These are phyloP conservation scores for Ogataea ramenticola DNA, from an alignment of 805 yeast genomes.

Conservation along the genomic window DNA sequence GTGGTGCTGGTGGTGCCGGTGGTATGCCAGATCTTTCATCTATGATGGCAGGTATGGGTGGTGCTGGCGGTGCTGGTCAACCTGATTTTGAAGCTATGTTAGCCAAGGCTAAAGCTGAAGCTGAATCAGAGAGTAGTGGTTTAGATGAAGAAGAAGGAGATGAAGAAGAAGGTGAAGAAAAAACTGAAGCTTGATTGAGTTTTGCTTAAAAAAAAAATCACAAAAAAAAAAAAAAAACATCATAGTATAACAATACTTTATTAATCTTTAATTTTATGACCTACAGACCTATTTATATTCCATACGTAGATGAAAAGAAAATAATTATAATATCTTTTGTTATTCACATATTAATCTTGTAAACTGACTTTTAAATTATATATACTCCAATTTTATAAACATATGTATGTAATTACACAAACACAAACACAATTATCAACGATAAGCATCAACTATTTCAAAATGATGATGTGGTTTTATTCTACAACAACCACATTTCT, in stretches of 20 bases:
- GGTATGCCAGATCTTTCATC: slow-evolving; percentile 4
- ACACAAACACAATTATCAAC: not conserved
- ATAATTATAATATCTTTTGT: too few species aligned
- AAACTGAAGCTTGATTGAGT: not conserved
- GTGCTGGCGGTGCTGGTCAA: slow-evolving; percentile 9
- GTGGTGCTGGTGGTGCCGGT: slow-evolving; percentile 8
- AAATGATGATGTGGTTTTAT: slow-evolving; percentile 13
- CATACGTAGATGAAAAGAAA: too few species aligned
- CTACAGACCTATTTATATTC: too few species aligned
- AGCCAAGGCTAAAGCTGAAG: slow-evolving; percentile 14
- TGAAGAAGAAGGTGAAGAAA: not conserved
- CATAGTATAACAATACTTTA: too few species aligned
- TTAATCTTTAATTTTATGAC: too few species aligned
- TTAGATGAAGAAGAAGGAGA: slow-evolving; percentile 2
- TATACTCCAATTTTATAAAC: too few species aligned
- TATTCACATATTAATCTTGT: too few species aligned
- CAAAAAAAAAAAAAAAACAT: too few species aligned
- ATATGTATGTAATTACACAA: too few species aligned
- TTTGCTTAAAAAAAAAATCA: too few species aligned
- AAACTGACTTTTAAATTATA: too few species aligned
- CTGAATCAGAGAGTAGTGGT: slow-evolving; percentile 15
- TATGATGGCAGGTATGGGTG: slow-evolving; percentile 10
- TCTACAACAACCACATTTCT: slow-evolving; percentile 15
- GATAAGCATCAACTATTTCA: not conserved
- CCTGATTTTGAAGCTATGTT: slow-evolving; percentile 3